Conservation (phyloP, 2,329 filamentous ascomycete genomes). For the Xenoacremonium recifei region DNA sequence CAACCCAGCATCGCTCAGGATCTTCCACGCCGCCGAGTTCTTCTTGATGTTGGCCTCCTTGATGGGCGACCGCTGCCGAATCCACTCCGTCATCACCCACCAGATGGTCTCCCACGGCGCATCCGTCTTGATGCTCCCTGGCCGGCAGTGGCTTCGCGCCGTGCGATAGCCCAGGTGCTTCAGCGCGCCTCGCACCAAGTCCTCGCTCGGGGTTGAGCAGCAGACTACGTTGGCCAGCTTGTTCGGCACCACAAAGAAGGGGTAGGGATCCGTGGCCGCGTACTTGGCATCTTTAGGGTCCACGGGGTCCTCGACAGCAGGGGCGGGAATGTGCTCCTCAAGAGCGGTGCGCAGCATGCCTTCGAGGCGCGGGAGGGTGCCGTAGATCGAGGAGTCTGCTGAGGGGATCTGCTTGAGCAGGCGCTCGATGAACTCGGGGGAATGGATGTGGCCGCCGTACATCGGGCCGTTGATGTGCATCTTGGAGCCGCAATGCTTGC, state of each 20-base stretch:
- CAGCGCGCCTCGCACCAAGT: slow-evolving; percentile 78
- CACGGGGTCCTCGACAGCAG: slow-evolving; percentile 35
- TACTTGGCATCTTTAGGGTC: slow-evolving; percentile 48
- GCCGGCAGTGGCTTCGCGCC: slow-evolving; percentile 83
- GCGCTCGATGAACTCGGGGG: slow-evolving; percentile 74
- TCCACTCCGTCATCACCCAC: slow-evolving; percentile 93
- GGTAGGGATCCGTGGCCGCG: slow-evolving; percentile 68
- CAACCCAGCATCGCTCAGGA: slow-evolving; percentile 51
- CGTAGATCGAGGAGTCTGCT: slow-evolving; percentile 68
- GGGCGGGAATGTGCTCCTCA: slow-evolving; percentile 61
- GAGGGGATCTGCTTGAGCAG: slow-evolving; percentile 72
- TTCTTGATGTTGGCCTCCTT: slow-evolving; percentile 70
- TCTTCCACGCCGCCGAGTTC: slow-evolving; percentile 67
- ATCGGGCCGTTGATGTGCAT: slow-evolving; percentile 91
- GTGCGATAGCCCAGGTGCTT: slow-evolving; percentile 77
- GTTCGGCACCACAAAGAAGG: slow-evolving; percentile 84
- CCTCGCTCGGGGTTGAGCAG: slow-evolving; percentile 75
- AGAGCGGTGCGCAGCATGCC: slow-evolving; percentile 90
- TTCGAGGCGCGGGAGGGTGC: slow-evolving; percentile 76
- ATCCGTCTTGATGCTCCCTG: slow-evolving; percentile 89
- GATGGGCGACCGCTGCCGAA: slow-evolving; percentile 74
- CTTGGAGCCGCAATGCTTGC: slow-evolving; percentile 80
- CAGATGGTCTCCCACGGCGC: slow-evolving; percentile 88
- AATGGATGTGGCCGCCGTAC: slow-evolving; percentile 90
- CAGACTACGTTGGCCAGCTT: slow-evolving; percentile 74